Evolutionary conservation across 2,329 filamentous ascomycete species (phyloP), one percentile per base, ranked within the genome.

Genomic region (Raffaelea arxii): DNA sequence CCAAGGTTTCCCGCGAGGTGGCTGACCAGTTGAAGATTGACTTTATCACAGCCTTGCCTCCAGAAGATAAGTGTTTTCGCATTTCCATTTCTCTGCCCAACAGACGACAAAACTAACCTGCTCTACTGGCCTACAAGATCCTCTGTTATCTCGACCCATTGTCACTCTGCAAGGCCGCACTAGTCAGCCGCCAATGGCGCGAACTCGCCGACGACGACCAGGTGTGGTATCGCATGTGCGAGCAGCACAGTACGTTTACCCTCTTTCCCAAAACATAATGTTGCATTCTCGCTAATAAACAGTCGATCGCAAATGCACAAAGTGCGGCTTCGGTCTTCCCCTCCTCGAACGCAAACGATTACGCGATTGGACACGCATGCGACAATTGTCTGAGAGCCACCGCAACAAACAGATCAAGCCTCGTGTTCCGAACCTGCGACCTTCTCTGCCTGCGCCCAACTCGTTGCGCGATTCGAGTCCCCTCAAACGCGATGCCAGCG

Each of bases 171-270:
- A 95, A 95, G 63, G 91, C 92, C 2, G 88, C 92, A 0, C 90
- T 96, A 63, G 92, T 98, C 46, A 96, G 88, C 61, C 79, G 82
- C 49, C 77, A 83, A 56, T 98, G 92, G 92, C 78, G 87, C 51
- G 78, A 78, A 48, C 70, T 98, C 36, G 91, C 92, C n/a, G 92
- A 97, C 57, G 91, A 96, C 59, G 91, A 98, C 62, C 85, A 94
- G 9, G 91, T 98, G 4, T 98, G 92, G 92, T 86, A 96, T 60
- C 85, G 84, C 53, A 96, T 97, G 90, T 98, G 92, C 61, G 89
- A 95, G 64, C 91, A 97, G 61, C 90, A 95, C 63, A 55, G 53
- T 55, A 49, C 4, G 51, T 45, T 11, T 5, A 4, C 24, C n/a
- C 14, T 9, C 24, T 21, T 42, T 6, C 16, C 16, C 23, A 4